Conservation (phyloP, 192 early-diverging fungal species). For the Umbelopsis sp. region DNA sequence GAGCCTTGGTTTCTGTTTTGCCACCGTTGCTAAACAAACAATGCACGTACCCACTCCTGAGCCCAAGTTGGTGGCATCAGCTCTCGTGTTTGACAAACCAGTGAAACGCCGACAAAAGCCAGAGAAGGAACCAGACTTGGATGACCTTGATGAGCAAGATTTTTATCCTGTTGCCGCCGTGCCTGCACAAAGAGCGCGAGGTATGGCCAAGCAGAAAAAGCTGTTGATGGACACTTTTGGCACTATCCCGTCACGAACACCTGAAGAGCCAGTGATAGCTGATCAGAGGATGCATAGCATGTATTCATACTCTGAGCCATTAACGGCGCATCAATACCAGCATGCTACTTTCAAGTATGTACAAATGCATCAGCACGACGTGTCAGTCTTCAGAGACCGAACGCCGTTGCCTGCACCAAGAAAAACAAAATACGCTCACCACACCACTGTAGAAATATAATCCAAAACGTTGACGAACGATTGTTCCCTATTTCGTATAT, state of each 20-base stretch:
- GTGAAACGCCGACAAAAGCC: background rate
- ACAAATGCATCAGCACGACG: background rate
- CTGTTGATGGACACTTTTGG: background rate
- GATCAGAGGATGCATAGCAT: background rate
- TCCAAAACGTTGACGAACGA: too few relatives aligned
- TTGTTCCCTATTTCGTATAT: too few relatives aligned
- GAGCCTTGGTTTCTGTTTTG: background rate
- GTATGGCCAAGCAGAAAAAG: background rate
- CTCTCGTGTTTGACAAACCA: background rate
- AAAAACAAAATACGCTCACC: too few relatives aligned
- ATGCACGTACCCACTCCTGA: slow-evolving; percentile 2
- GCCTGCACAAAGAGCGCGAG: too few relatives aligned
- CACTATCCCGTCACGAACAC: background rate
- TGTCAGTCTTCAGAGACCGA: too few relatives aligned
- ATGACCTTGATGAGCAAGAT: background rate
- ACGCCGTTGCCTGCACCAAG: too few relatives aligned
- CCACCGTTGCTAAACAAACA: background rate
- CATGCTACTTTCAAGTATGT: slow-evolving; percentile 6
- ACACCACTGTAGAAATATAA: too few relatives aligned
- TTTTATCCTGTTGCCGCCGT: background rate
- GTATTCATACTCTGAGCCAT: background rate
- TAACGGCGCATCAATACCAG: background rate
- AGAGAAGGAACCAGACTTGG: background rate
- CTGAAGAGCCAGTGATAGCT: background rate
- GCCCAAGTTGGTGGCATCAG: background rate